A percentile compares a stretch with the other conserved stretches of the same genome.
Evolutionary conservation across 2,329 filamentous ascomycete species (phyloP).

Genomic region (Golovinomyces cichoracearum): DNA sequence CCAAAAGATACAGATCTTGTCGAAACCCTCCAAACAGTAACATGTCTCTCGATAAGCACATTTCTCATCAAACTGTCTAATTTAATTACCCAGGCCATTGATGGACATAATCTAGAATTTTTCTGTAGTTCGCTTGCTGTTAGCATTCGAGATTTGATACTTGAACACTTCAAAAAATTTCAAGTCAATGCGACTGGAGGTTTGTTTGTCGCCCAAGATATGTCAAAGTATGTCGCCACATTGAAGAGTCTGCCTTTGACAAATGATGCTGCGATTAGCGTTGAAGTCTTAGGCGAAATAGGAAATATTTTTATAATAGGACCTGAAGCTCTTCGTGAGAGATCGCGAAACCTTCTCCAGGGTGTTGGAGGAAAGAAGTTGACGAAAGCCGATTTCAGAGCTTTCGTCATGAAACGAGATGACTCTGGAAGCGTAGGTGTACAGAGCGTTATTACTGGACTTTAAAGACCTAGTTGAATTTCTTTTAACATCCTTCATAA

Average conservation of each 20-base stretch:
- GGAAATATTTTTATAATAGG: slow-evolving; percentile 90
- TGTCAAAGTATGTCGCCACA: slow-evolving; percentile 73
- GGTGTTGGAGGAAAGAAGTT: slow-evolving; percentile 25
- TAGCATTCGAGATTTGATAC: slow-evolving; percentile 48
- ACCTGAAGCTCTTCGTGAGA: slow-evolving; percentile 47
- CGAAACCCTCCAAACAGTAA: slow-evolving; percentile 61
- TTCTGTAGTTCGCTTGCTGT: slow-evolving; percentile 67
- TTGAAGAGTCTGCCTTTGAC: slow-evolving; percentile 57
- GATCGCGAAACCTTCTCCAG: slow-evolving; percentile 30
- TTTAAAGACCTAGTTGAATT: slow-evolving; percentile 10
- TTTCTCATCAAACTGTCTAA: slow-evolving; percentile 48
- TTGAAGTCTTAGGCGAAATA: slow-evolving; percentile 79
- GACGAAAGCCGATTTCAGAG: slow-evolving; percentile 46
- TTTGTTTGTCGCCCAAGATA: slow-evolving; percentile 86
- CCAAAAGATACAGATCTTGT: slow-evolving; percentile 39
- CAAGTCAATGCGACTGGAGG: slow-evolving; percentile 79
- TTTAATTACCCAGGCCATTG: slow-evolving; percentile 40
- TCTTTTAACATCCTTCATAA: too few relatives aligned
- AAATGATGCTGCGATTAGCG: slow-evolving; percentile 37
- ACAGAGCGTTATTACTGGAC: slow-evolving; percentile 45
- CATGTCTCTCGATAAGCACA: slow-evolving; percentile 54
- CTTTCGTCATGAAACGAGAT: slow-evolving; percentile 63
- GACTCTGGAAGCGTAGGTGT: slow-evolving; percentile 60
- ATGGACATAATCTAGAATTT: slow-evolving; percentile 57
- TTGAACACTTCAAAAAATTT: slow-evolving; percentile 89